A percentile compares a stretch with the other conserved stretches of the same genome.
Evolutionary conservation across 202 grass and related monocot species (phyloP).

Genomic region (Tripidium arundinaceum): DNA sequence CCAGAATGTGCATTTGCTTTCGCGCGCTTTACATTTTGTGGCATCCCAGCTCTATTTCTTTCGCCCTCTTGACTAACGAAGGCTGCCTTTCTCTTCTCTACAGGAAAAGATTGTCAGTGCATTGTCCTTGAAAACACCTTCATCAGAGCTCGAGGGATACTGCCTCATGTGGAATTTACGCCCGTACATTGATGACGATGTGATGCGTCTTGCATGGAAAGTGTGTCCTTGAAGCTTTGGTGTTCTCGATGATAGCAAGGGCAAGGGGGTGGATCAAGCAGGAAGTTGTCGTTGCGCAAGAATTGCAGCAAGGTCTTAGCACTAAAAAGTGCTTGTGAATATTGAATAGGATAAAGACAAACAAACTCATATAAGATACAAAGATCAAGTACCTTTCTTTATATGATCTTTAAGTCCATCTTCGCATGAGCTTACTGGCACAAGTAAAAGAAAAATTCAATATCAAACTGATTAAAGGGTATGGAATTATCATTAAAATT

Average conservation of each 20-base stretch:
- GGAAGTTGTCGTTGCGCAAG: neutral
- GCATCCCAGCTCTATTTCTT: neutral
- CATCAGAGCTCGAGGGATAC: slow-evolving; percentile 50
- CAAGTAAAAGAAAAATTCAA: neutral
- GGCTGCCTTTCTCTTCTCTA: neutral
- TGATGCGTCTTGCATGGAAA: slow-evolving; percentile 50
- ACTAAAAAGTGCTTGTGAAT: neutral
- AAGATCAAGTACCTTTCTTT: slow-evolving; percentile 40
- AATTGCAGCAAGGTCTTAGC: neutral
- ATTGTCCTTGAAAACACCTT: slow-evolving; percentile 46
- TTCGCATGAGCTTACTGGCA: slow-evolving; percentile 50
- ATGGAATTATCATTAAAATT: neutral
- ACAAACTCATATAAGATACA: neutral
- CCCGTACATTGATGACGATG: slow-evolving; percentile 46
- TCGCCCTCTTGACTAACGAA: neutral
- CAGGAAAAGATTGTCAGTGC: slow-evolving; percentile 52
- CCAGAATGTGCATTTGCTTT: neutral
- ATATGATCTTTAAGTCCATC: slow-evolving; percentile 46
- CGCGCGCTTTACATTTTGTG: neutral
- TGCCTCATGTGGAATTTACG: slow-evolving; percentile 69
- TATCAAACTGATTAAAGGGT: slow-evolving; percentile 17
- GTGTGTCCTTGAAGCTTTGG: slow-evolving; percentile 29
- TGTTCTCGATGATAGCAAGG: neutral
- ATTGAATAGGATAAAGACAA: neutral
- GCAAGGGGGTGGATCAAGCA: neutral